Percentiles rank a stretch among this genome's conserved stretches.
These are phyloP conservation scores for Fusarium sp. DNA, from an alignment of 2,329 filamentous ascomycete genomes.

Conservation along the genomic window DNA sequence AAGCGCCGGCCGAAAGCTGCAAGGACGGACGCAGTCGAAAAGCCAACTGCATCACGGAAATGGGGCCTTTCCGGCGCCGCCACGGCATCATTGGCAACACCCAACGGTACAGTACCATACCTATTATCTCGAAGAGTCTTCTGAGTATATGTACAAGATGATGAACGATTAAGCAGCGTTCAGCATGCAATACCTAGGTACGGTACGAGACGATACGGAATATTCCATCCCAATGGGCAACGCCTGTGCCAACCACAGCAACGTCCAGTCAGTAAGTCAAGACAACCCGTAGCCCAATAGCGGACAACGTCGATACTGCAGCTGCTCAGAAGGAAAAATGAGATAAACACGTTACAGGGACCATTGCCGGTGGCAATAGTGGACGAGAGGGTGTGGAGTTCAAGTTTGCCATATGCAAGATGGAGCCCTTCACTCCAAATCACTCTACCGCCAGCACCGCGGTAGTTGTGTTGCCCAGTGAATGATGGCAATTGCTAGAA, in stretches of 20 bases:
- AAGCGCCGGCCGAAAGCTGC: constrained; percentile 23
- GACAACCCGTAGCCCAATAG: background rate
- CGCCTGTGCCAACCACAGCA: constrained; percentile 1
- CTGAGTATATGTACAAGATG: background rate
- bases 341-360: background rate
- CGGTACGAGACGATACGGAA: background rate
- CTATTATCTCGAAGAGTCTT: background rate
- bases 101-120: background rate
- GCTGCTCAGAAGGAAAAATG: background rate
- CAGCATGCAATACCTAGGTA: background rate
- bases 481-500: constrained; percentile 36
- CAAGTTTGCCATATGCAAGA: background rate
- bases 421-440: background rate
- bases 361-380: background rate
- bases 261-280: background rate
- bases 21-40: constrained; percentile 19
- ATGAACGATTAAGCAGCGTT: background rate
- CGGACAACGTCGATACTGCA: background rate
- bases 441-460: background rate
- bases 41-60: constrained; percentile 16
- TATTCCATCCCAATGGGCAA: background rate
- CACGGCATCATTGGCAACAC: constrained; percentile 37
- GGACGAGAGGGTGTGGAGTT: constrained; percentile 8
- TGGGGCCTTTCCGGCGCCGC: constrained; percentile 18
- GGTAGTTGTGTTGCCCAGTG: constrained; percentile 10